Evolutionary conservation across 331 rosid species (phyloP).

Genomic region (Quercus lobata): DNA sequence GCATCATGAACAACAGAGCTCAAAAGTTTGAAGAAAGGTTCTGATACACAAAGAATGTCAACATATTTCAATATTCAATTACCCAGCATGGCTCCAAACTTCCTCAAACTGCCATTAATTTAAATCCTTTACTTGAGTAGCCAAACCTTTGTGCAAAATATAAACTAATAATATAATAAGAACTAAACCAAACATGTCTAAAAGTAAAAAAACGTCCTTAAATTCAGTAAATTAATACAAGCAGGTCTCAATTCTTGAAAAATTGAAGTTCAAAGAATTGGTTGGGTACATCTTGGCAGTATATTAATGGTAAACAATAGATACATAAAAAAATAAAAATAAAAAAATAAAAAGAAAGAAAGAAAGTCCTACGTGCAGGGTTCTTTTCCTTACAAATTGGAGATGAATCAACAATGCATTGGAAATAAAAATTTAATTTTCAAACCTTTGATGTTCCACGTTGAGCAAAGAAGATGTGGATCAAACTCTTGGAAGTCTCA

Average conservation of each 20-base stretch:
- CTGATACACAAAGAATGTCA: not conserved
- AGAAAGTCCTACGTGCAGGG: conserved; percentile 1
- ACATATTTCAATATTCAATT: not conserved
- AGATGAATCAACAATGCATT: not conserved
- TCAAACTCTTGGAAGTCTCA: conserved; percentile 70
- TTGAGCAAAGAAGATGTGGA: conserved; percentile 82
- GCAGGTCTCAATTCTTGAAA: not conserved
- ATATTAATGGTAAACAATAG: not conserved
- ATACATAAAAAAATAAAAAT: not conserved
- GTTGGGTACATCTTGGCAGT: not conserved
- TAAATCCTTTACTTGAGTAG: not conserved
- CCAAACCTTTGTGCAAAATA: not conserved
- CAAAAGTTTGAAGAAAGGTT: not conserved
- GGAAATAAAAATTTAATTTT: conserved; percentile 1
- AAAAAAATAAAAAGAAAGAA: not conserved
- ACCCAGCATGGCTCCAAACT: not conserved
- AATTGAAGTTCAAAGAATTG: conserved; percentile 6
- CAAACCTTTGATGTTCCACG: conserved; percentile 93
- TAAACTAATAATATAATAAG: not conserved
- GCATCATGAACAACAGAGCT: not conserved
- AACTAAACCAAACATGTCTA: not conserved
- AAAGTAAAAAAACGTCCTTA: not conserved
- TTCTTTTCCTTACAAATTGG: not conserved
- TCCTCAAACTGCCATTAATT: not conserved
- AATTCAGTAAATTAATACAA: not conserved